phyloP scores from a whole-genome alignment of 2,329 filamentous ascomycete genomes.

The Paecilomyces variotii region DNA sequence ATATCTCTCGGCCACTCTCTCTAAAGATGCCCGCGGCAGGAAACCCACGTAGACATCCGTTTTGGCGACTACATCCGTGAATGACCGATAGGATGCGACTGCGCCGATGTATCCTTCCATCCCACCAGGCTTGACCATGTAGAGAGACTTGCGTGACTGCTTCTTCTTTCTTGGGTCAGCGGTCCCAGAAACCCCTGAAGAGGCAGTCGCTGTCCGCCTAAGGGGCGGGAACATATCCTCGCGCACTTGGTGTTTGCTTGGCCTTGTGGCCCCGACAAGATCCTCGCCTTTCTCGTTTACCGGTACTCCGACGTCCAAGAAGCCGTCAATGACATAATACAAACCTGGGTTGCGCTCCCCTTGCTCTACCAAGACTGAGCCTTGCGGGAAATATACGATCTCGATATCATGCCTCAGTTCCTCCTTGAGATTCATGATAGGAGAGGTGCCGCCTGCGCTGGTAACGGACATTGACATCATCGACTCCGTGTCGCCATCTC shows the following conservation, averaged over 20 bases:
- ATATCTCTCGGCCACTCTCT: conserved; percentile 86
- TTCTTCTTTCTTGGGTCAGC: conserved; percentile 28
- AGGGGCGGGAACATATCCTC: conserved; percentile 39
- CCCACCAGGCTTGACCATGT: conserved; percentile 87
- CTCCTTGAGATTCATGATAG: conserved; percentile 59
- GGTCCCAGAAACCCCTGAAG: conserved; percentile 17
- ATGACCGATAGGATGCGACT: conserved; percentile 89
- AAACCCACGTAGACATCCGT: conserved; percentile 98
- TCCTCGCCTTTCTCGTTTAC: conserved; percentile 51
- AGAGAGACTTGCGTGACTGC: conserved; percentile 61
- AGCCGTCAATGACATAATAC: conserved; percentile 97
- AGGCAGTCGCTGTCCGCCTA: conserved; percentile 36
- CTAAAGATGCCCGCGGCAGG: conserved; percentile 72
- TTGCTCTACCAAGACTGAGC: conserved; percentile 88
- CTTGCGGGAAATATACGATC: conserved; percentile 94
- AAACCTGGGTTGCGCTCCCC: conserved; percentile 93
- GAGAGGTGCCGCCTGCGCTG: conserved; percentile 52
- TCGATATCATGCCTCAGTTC: conserved; percentile 90
- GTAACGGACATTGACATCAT: conserved; percentile 61
- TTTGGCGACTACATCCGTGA: conserved; percentile 93
- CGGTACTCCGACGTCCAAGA: conserved; percentile 86
- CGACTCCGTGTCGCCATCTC: conserved; percentile 81
- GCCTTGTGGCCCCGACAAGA: conserved; percentile 26
- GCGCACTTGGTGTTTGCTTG: conserved; percentile 15
- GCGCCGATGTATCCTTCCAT: conserved; percentile 91